phyloP scores from a whole-genome alignment of 2,329 filamentous ascomycete genomes.

The Penicillium vulpinum region DNA sequence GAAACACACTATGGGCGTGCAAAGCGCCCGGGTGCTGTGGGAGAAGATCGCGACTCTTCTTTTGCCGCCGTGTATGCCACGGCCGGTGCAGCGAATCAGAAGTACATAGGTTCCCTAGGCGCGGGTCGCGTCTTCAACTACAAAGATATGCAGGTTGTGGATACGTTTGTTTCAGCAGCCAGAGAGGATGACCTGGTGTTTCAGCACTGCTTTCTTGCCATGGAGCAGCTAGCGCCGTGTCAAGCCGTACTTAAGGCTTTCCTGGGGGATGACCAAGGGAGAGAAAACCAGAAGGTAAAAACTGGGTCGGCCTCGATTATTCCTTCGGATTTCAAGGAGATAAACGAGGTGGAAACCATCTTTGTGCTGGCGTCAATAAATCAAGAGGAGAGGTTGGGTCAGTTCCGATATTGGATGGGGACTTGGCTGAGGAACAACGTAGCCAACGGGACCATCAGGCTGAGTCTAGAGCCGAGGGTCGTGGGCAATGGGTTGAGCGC shows the following conservation, averaged over 20 bases:
- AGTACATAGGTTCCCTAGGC: constrained; percentile 34
- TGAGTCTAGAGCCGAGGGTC: constrained; percentile 43
- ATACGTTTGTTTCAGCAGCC: constrained; percentile 39
- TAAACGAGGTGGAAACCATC: constrained; percentile 40
- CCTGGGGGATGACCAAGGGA: neutral
- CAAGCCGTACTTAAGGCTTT: constrained; percentile 44
- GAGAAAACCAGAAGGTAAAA: constrained; percentile 23
- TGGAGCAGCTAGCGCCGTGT: constrained; percentile 37
- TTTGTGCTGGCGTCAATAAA: constrained; percentile 42
- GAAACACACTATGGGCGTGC: constrained; percentile 49
- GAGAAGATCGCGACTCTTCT: constrained; percentile 33
- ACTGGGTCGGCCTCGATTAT: constrained; percentile 43
- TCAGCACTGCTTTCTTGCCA: constrained; percentile 46
- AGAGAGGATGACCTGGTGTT: constrained; percentile 40
- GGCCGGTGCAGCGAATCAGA: constrained; percentile 35
- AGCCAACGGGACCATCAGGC: constrained; percentile 36
- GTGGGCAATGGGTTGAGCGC: constrained; percentile 40
- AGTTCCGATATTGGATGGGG: constrained; percentile 46
- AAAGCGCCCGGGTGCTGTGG: constrained; percentile 40
- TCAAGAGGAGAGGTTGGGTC: constrained; percentile 36
- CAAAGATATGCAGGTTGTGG: constrained; percentile 27
- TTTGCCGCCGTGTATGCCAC: constrained; percentile 47
- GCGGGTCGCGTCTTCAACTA: constrained; percentile 48
- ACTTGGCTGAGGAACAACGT: constrained; percentile 42
- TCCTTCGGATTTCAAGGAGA: constrained; percentile 28